Conservation (phyloP, 805 yeast species). For the Metschnikowia hibisci region DNA sequence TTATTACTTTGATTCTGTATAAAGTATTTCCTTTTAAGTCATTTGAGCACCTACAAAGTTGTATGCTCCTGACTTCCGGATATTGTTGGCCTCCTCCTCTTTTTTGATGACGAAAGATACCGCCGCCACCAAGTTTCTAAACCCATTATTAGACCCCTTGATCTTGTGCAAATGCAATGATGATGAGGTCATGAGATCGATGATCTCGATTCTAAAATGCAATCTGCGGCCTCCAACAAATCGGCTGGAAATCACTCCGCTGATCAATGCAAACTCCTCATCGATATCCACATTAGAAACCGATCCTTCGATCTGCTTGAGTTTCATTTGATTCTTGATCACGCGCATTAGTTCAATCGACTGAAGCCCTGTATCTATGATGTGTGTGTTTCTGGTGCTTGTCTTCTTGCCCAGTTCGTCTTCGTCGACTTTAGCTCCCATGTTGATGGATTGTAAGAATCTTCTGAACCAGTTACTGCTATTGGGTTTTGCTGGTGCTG, state of each 20-base stretch:
- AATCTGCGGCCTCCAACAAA: constrained; percentile 44
- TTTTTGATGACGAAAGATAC: constrained; percentile 44
- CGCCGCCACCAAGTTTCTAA: constrained; percentile 39
- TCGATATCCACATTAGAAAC: constrained; percentile 39
- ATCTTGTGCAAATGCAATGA: constrained; percentile 40
- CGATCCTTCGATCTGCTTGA: constrained; percentile 50
- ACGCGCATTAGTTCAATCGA: constrained; percentile 31
- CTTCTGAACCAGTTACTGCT: constrained; percentile 34
- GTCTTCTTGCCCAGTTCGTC: constrained; percentile 5
- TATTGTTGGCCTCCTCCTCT: constrained; percentile 31
- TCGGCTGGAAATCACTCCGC: constrained; percentile 46
- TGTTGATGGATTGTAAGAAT: constrained; percentile 27
- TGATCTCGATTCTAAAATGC: constrained; percentile 43
- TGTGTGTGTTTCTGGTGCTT: constrained; percentile 21
- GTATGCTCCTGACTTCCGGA: constrained; percentile 13
- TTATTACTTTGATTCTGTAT: background rate
- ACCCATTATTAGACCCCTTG: constrained; percentile 46
- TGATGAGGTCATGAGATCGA: constrained; percentile 34
- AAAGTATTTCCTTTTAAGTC: background rate
- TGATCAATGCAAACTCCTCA: constrained; percentile 41
- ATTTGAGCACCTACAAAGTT: constrained; percentile 8
- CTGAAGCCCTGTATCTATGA: constrained; percentile 31
- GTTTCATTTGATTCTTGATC: constrained; percentile 39
- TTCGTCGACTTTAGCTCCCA: constrained; percentile 9
- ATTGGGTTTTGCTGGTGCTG: constrained; percentile 13